phyloP scores from a whole-genome alignment of 2,329 filamentous ascomycete species.

The Tolypocladium guangdongense region DNA sequence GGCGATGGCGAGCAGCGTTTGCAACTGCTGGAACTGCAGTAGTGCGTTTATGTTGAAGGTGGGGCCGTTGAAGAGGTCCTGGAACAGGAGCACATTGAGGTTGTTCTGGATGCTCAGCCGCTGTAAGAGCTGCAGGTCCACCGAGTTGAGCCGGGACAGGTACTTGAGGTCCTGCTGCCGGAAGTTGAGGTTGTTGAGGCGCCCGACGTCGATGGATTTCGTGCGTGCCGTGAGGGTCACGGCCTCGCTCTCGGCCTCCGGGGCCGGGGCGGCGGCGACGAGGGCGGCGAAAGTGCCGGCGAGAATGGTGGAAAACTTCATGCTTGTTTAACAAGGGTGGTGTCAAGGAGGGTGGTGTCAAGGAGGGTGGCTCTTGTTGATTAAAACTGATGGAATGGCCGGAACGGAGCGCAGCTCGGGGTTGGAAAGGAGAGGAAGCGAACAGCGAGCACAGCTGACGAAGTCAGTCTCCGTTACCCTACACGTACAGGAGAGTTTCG shows the following conservation, averaged over 20 bases:
- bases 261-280: slow-evolving; percentile 30
- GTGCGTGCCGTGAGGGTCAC: slow-evolving; percentile 24
- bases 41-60: slow-evolving; percentile 29
- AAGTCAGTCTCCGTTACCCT: not conserved
- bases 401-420: slow-evolving; percentile 4
- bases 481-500: not conserved
- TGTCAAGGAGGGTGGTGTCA: not conserved
- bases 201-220: slow-evolving; percentile 24
- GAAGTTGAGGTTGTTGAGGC: slow-evolving; percentile 30
- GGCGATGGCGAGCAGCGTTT: slow-evolving; percentile 24
- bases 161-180: slow-evolving; percentile 31
- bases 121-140: slow-evolving; percentile 32
- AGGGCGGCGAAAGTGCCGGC: slow-evolving; percentile 32
- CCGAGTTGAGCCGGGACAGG: slow-evolving; percentile 33
- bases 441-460: slow-evolving; percentile 9
- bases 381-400: not conserved
- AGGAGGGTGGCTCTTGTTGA: too few species aligned
- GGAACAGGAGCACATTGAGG: slow-evolving; percentile 32
- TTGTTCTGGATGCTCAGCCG: slow-evolving; percentile 28
- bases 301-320: slow-evolving; percentile 38
- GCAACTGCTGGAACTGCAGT: slow-evolving; percentile 30
- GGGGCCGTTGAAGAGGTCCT: slow-evolving; percentile 27
- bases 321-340: slow-evolving; percentile 21
- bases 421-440: slow-evolving; percentile 7
- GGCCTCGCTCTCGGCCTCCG: slow-evolving; percentile 8